Conservation (phyloP, 2,329 filamentous ascomycete species). For the Penicillium sp. region DNA sequence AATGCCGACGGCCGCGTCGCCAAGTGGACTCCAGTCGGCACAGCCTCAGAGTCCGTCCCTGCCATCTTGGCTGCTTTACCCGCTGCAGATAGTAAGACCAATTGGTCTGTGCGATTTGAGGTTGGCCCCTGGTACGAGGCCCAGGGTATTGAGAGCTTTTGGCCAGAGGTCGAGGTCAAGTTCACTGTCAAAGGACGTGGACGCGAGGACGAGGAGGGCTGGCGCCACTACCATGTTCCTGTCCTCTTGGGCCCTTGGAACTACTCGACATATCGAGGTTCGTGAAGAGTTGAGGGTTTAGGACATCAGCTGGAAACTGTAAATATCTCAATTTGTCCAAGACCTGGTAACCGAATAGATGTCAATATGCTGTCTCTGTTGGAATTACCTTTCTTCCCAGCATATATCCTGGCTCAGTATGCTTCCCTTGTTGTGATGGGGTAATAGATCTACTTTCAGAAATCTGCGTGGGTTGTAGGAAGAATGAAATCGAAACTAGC, state of each 20-base stretch:
- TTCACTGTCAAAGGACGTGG: conserved; percentile 49
- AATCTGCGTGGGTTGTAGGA: neutral
- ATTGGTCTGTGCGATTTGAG: conserved; percentile 48
- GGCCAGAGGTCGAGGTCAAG: conserved; percentile 52
- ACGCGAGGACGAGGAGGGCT: conserved; percentile 41
- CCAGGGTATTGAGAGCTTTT: conserved; percentile 50
- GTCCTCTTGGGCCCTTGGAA: conserved; percentile 52
- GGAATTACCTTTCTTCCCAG: neutral
- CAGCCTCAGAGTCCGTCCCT: conserved; percentile 25
- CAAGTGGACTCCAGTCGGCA: conserved; percentile 38
- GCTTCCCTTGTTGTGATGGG: neutral
- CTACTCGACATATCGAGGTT: conserved; percentile 53
- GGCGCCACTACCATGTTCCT: conserved; percentile 54
- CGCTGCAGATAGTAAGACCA: conserved; percentile 39
- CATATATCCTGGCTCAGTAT: neutral
- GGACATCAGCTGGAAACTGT: neutral
- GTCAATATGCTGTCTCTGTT: neutral
- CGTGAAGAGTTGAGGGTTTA: conserved; percentile 15
- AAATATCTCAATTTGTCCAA: neutral
- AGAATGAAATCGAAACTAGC: neutral
- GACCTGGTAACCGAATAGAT: neutral
- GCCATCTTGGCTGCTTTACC: conserved; percentile 37
- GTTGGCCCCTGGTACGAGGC: conserved; percentile 50
- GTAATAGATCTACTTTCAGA: neutral
- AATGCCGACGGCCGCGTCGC: conserved; percentile 49